phyloP scores from a whole-genome alignment of 2,329 filamentous ascomycete genomes.

The Arthroderma sp. region DNA sequence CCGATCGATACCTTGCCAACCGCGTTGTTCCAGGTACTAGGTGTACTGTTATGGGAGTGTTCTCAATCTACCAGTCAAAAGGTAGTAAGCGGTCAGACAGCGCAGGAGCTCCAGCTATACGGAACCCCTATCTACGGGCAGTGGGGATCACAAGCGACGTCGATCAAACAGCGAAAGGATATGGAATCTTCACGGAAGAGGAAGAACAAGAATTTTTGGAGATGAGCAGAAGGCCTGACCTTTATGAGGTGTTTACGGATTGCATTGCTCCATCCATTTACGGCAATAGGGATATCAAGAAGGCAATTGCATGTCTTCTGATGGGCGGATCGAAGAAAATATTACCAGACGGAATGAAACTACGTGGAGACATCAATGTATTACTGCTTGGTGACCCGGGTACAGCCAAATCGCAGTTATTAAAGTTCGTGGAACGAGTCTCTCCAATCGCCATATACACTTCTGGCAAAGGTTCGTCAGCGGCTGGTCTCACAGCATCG shows the following conservation, averaged over 20 bases:
- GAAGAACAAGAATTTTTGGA: slow-evolving; percentile 95
- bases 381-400: slow-evolving; percentile 91
- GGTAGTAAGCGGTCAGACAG: slow-evolving; percentile 62
- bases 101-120: slow-evolving; percentile 74
- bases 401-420: slow-evolving; percentile 91
- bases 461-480: slow-evolving; percentile 93
- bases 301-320: slow-evolving; percentile 84
- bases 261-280: slow-evolving; percentile 98
- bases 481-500: slow-evolving; percentile 91
- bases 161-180: slow-evolving; percentile 78
- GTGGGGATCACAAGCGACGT: slow-evolving; percentile 85
- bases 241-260: slow-evolving; percentile 81
- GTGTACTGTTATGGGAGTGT: slow-evolving; percentile 92
- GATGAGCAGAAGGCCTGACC: slow-evolving; percentile 74
- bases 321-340: slow-evolving; percentile 97
- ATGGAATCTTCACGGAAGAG: slow-evolving; percentile 74
- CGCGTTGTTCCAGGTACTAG: slow-evolving; percentile 87
- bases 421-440: slow-evolving; percentile 95
- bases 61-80: slow-evolving; percentile 95
- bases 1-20: slow-evolving; percentile 92
- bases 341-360: slow-evolving; percentile 89
- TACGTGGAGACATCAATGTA: slow-evolving; percentile 96
- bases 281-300: slow-evolving; percentile 92
- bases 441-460: slow-evolving; percentile 97
- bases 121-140: slow-evolving; percentile 85